Conservation (phyloP, 768 basidiomycete genomes). For the Russula dissimulans region DNA sequence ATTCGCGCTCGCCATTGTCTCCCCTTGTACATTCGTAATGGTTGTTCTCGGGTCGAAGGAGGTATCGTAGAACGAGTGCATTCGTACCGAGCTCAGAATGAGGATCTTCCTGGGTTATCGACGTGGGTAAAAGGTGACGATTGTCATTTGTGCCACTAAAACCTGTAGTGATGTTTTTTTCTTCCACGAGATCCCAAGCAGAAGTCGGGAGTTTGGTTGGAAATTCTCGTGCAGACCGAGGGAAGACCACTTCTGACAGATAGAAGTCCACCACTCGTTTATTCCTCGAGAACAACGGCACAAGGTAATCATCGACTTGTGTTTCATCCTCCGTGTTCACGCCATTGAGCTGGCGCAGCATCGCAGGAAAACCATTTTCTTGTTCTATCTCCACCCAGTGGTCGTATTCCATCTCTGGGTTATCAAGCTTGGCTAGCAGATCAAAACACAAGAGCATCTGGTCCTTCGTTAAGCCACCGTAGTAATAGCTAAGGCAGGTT, state of each 20-base stretch:
- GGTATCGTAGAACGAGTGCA: conserved; percentile 34
- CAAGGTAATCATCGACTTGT: conserved; percentile 25
- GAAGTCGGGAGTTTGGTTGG: conserved; percentile 39
- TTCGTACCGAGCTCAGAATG: conserved; percentile 37
- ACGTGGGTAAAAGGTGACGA: conserved; percentile 28
- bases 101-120: conserved; percentile 32
- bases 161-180: conserved; percentile 34
- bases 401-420: conserved; percentile 35
- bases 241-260: conserved; percentile 39
- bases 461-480: conserved; percentile 32
- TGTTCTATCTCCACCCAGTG: conserved; percentile 27
- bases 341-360: conserved; percentile 28
- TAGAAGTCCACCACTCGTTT: conserved; percentile 38
- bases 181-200: conserved; percentile 44
- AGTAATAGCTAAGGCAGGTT: conserved; percentile 43
- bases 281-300: conserved; percentile 31
- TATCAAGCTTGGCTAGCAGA: conserved; percentile 33
- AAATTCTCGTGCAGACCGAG: conserved; percentile 41
- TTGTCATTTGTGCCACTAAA: conserved; percentile 53
- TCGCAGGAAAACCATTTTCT: conserved; percentile 22
- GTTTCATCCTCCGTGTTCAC: conserved; percentile 35
- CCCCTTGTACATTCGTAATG: conserved; percentile 24
- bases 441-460: conserved; percentile 34
- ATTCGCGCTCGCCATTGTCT: conserved; percentile 10
- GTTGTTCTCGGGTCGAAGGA: conserved; percentile 35